A percentile compares a stretch with the other conserved stretches of the same genome.
phyloP scores from a whole-genome alignment of 345 rosid species.

The Gossypium mustelinum region DNA sequence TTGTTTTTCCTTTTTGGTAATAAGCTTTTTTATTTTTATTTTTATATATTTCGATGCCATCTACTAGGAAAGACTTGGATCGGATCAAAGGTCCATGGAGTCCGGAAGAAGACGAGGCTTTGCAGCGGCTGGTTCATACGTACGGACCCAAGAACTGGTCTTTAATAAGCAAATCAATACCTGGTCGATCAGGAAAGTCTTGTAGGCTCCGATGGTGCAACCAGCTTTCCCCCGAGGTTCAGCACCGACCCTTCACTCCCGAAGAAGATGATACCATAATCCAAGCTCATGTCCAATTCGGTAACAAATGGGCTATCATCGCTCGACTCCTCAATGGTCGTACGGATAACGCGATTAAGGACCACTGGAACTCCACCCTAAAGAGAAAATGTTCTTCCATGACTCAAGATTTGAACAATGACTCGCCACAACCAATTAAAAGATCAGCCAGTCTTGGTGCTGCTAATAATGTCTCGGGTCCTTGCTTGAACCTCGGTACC shows the following conservation, averaged over 20 bases:
- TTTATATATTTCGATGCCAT: slow-evolving; percentile 26
- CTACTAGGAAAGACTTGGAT: slow-evolving; percentile 46
- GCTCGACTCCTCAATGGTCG: slow-evolving; percentile 73
- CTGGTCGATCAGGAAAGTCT: slow-evolving; percentile 79
- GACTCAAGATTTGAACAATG: slow-evolving; percentile 29
- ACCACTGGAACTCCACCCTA: slow-evolving; percentile 82
- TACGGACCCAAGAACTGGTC: slow-evolving; percentile 82
- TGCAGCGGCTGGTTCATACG: slow-evolving; percentile 52
- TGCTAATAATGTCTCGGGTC: slow-evolving; percentile 39
- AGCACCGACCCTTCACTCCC: slow-evolving; percentile 62
- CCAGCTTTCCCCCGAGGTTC: slow-evolving; percentile 80
- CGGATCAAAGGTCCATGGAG: slow-evolving; percentile 91
- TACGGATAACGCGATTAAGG: slow-evolving; percentile 73
- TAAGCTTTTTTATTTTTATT: neutral
- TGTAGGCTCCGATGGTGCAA: slow-evolving; percentile 83
- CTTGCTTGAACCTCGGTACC: slow-evolving; percentile 48
- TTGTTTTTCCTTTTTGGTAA: neutral
- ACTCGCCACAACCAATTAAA: slow-evolving; percentile 46
- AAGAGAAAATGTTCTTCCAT: slow-evolving; percentile 60
- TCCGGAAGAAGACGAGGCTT: slow-evolving; percentile 72
- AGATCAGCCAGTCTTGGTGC: slow-evolving; percentile 62
- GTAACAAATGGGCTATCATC: slow-evolving; percentile 85
- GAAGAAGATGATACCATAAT: slow-evolving; percentile 64
- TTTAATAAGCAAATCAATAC: slow-evolving; percentile 70
- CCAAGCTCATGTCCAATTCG: slow-evolving; percentile 64